phyloP scores from a whole-genome alignment of 2,329 filamentous ascomycete genomes.

The Aciculosporium take region DNA sequence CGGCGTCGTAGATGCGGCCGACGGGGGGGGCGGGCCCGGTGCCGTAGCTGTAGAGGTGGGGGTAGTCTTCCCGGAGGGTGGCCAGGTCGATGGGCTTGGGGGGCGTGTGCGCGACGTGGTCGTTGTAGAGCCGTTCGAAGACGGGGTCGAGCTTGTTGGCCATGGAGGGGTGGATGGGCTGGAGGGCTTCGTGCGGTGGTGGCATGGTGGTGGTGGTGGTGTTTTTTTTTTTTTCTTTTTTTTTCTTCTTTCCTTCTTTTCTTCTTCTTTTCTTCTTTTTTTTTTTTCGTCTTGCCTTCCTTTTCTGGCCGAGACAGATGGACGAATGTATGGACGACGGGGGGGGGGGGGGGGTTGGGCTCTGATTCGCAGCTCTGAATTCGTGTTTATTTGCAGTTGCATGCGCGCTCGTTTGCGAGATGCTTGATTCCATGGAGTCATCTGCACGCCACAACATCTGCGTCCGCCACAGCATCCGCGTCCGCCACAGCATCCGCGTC shows the following conservation, averaged over 20 bases:
- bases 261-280: neutral
- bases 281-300: neutral
- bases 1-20: constrained; percentile 23
- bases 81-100: constrained; percentile 25
- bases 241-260: neutral
- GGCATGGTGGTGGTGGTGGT: neutral
- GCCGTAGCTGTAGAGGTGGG: constrained; percentile 29
- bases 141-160: constrained; percentile 29
- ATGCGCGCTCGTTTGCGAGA: too few relatives aligned
- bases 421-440: too few relatives aligned
- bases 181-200: constrained; percentile 26
- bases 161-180: constrained; percentile 33
- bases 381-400: too few relatives aligned
- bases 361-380: too few relatives aligned
- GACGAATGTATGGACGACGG: too few relatives aligned
- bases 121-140: constrained; percentile 34
- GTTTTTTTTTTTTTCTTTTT: neutral
- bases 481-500: too few relatives aligned
- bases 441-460: too few relatives aligned
- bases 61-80: constrained; percentile 26
- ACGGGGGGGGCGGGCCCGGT: constrained; percentile 27
- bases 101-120: constrained; percentile 26
- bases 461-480: too few relatives aligned
- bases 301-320: too few relatives aligned
- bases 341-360: too few relatives aligned